A percentile compares a stretch with the other conserved stretches of the same genome.
These are phyloP conservation scores for Chaetomiaceae sp. DNA, from an alignment of 2,329 filamentous ascomycete genomes.

Conservation along the genomic window DNA sequence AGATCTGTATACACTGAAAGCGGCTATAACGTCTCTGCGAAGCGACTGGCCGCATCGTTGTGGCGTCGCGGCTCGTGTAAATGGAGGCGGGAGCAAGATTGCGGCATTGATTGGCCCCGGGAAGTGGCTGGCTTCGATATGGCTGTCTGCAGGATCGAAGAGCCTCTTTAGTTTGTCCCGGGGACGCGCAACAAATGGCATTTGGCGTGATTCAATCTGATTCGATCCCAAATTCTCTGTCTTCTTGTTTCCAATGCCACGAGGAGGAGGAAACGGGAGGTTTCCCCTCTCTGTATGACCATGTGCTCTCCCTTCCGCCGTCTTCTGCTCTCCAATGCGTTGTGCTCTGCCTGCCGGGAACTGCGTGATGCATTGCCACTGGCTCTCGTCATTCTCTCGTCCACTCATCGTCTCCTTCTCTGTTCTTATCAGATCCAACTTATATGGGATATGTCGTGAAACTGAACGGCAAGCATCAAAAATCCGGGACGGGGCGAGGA, in stretches of 20 bases:
- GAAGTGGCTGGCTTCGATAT: not conserved
- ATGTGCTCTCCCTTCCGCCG: not conserved
- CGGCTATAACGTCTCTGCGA: too few species aligned
- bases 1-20: not conserved
- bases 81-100: not conserved
- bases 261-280: too few species aligned
- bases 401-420: not conserved
- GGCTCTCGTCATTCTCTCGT: not conserved
- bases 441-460: not conserved
- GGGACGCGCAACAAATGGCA: not conserved
- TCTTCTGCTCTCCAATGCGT: not conserved
- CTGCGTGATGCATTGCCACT: not conserved
- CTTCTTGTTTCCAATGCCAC: not conserved
- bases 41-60: not conserved
- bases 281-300: constrained; percentile 5
- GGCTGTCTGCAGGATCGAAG: not conserved
- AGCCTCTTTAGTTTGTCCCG: not conserved
- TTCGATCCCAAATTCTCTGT: not conserved
- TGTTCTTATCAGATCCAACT: not conserved
- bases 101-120: not conserved
- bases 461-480: not conserved
- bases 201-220: too few species aligned
- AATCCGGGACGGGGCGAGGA: not conserved
- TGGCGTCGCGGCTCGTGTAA: not conserved
- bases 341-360: not conserved